Evolutionary conservation across 805 yeast species (phyloP).

Genomic region (Saturnispora quitensis): DNA sequence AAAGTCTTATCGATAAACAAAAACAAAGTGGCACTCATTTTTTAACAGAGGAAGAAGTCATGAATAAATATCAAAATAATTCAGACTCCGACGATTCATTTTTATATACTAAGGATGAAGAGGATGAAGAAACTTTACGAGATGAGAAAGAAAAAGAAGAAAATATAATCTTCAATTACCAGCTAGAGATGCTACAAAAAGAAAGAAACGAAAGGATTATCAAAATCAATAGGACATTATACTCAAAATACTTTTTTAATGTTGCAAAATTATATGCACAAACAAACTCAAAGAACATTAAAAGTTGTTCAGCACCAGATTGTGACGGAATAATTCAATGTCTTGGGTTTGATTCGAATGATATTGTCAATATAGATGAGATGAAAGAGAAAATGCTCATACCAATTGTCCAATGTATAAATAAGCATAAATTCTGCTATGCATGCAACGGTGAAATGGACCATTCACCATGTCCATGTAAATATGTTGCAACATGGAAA

Average conservation of each 20-base stretch:
- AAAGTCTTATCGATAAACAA: background rate
- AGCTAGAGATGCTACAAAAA: conserved; percentile 15
- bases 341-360: conserved; percentile 26
- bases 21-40: background rate
- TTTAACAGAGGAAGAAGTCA: conserved; percentile 7
- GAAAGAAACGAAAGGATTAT: conserved; percentile 19
- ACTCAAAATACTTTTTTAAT: conserved; percentile 33
- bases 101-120: background rate
- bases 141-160: conserved; percentile 9
- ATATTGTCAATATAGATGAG: conserved; percentile 21
- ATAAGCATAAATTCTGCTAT: conserved; percentile 69
- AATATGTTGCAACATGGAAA: conserved; percentile 60
- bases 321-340: conserved; percentile 49
- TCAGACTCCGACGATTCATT: conserved; percentile 5
- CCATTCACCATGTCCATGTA: conserved; percentile 83
- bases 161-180: conserved; percentile 17
- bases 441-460: conserved; percentile 56
- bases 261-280: conserved; percentile 44
- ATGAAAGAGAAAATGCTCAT: conserved; percentile 26
- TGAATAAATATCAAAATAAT: conserved; percentile 8
- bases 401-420: conserved; percentile 63
- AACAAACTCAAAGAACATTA: conserved; percentile 37
- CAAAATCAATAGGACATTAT: conserved; percentile 20
- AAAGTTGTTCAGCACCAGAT: conserved; percentile 84
- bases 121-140: conserved; percentile 6